Evolutionary conservation across 2,329 filamentous ascomycete genomes (phyloP).

Genomic region (Alternaria conjuncta): DNA sequence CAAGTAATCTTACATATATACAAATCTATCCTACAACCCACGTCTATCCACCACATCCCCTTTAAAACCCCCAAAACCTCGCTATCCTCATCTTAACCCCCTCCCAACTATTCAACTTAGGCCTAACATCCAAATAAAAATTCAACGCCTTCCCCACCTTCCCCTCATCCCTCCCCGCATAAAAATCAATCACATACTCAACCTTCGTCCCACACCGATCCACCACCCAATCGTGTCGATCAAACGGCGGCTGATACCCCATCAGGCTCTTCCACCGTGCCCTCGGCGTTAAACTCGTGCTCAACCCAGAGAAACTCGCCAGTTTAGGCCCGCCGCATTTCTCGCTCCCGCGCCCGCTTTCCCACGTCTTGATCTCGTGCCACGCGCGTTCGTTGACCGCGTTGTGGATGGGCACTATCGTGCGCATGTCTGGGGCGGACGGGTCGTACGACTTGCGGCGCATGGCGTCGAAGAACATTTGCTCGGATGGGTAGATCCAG

Average conservation of each 20-base stretch:
- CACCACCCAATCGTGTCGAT: conserved; percentile 96
- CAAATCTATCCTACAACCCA: not conserved
- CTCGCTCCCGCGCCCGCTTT: conserved; percentile 67
- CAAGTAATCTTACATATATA: not conserved
- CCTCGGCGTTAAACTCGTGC: conserved; percentile 72
- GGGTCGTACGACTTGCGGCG: conserved; percentile 84
- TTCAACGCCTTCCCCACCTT: conserved; percentile 58
- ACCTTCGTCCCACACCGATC: conserved; percentile 85
- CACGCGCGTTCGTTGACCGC: conserved; percentile 97
- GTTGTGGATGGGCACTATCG: conserved; percentile 96
- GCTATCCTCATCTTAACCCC: conserved; percentile 64
- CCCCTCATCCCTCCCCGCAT: conserved; percentile 70
- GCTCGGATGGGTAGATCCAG: conserved; percentile 96
- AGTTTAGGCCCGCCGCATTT: conserved; percentile 80
- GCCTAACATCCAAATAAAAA: conserved; percentile 70
- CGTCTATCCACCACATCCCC: not conserved
- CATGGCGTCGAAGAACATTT: conserved; percentile 98
- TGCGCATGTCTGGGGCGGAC: conserved; percentile 77
- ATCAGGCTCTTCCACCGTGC: conserved; percentile 82
- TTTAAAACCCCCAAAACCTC: conserved; percentile 55
- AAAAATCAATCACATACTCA: conserved; percentile 99
- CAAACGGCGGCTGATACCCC: conserved; percentile 92
- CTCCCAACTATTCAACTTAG: conserved; percentile 69
- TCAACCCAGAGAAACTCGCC: conserved; percentile 78
- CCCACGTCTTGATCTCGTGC: conserved; percentile 90